Evolutionary conservation across 495 filamentous ascomycete species (phyloP), one percentile per base, ranked within the genome.

Genomic region (Recurvomyces mirabilis): DNA sequence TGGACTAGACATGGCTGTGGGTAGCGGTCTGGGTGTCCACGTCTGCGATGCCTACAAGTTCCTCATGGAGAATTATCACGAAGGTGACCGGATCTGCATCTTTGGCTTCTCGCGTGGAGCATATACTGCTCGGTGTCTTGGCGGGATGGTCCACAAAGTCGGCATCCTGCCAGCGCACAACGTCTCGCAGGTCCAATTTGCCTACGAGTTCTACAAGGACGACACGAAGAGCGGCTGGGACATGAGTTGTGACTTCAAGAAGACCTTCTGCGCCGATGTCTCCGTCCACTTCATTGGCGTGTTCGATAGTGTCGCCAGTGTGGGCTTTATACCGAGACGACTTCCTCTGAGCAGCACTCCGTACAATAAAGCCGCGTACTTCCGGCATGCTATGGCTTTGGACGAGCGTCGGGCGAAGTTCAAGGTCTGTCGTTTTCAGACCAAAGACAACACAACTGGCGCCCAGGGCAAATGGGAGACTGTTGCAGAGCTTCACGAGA

Each of bases 391-490:
- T 32, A 64, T 64, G 58, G 60, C 61, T 13, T 38, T 66, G 7
- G 63, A 64, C 38, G 63, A 64, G 44, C 63, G 58, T 29, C 49
- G 61, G 24, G 61, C 58, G n/a, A 65, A 62, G 46, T 65, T 64
- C 58, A 62, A 65, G 35, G 53, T 61, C 20, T 60, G n/a, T n/a
- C n/a, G n/a, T n/a, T n/a, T 52, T 25, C 57, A 62, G n/a, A n/a
- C n/a, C 28, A 30, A 30, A 30, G 28, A 30, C 28, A 30, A n/a
- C 28, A 30, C n/a, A 9, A n/a, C 9, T n/a, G 9, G 9, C 28
- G 28, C 9, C 28, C 9, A 9, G 28, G n/a, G n/a, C n/a, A 9
- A 30, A 9, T 30, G 28, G 28, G 28, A 30, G n/a, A 30, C 28
- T n/a, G n/a, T 30, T 9, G 28, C 28, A 30, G 28, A 9, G 28